A percentile compares a stretch with the other conserved stretches of the same genome.
Evolutionary conservation across 768 basidiomycete species (phyloP).

Genomic region (Paxillus rubicundulus): DNA sequence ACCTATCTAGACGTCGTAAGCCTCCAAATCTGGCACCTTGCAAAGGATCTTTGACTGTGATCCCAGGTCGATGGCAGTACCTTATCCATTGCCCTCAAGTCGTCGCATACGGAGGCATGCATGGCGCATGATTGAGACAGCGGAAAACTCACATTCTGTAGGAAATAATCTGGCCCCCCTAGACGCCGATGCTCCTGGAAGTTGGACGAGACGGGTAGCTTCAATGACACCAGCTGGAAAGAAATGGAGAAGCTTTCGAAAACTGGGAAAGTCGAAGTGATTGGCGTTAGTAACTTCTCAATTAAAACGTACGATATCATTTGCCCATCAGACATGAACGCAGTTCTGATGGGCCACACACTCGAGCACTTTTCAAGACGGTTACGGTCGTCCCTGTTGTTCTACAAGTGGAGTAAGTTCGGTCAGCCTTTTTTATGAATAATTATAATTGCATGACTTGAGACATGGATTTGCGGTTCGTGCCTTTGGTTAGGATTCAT

Average conservation of each 20-base stretch:
- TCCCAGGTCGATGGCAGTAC: slow-evolving; percentile 27
- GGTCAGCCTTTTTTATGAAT: neutral
- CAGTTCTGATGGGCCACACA: neutral
- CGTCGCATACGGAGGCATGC: slow-evolving; percentile 15
- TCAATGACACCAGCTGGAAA: slow-evolving; percentile 32
- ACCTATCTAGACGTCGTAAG: slow-evolving; percentile 46
- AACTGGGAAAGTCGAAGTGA: slow-evolving; percentile 42
- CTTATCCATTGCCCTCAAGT: slow-evolving; percentile 42
- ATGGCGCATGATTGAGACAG: neutral
- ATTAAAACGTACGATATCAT: slow-evolving; percentile 39
- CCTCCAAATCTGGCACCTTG: neutral
- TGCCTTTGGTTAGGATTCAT: slow-evolving; percentile 6
- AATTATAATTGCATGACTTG: slow-evolving; percentile 38
- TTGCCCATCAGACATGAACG: slow-evolving; percentile 29
- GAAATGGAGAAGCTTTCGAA: slow-evolving; percentile 28
- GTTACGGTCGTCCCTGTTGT: slow-evolving; percentile 43
- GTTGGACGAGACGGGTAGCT: slow-evolving; percentile 27
- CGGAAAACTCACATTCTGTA: neutral
- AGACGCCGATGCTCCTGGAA: slow-evolving; percentile 14
- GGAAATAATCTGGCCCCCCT: slow-evolving; percentile 15
- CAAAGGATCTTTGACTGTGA: neutral
- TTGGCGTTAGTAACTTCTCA: slow-evolving; percentile 61
- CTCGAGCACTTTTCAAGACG: slow-evolving; percentile 3
- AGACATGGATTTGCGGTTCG: slow-evolving; percentile 21
- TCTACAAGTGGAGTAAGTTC: slow-evolving; percentile 37